phyloP scores from a whole-genome alignment of 768 basidiomycete genomes.

The Boletus huronensis region DNA sequence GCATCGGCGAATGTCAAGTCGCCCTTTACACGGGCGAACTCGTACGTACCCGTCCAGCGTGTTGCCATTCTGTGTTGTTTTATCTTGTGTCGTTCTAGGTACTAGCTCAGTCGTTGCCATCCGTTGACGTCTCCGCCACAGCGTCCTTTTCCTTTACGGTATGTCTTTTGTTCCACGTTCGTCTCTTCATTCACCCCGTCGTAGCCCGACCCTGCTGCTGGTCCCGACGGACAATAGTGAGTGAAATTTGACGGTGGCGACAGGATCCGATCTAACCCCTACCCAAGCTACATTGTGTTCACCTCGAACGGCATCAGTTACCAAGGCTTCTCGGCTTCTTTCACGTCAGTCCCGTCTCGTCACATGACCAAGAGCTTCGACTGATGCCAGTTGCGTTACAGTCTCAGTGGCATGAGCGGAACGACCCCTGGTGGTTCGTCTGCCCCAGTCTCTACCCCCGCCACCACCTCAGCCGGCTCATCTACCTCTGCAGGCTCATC shows the following conservation, averaged over 20 bases:
- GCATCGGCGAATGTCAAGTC: conserved; percentile 51
- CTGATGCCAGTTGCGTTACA: conserved; percentile 26
- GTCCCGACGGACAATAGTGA: conserved; percentile 56
- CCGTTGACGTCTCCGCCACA: conserved; percentile 49
- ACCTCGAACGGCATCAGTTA: conserved; percentile 38
- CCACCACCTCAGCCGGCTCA: conserved; percentile 10
- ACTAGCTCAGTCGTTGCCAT: conserved; percentile 54
- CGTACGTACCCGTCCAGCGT: conserved; percentile 35
- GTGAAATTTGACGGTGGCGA: conserved; percentile 17
- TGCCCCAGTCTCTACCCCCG: neutral
- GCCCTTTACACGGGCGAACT: conserved; percentile 56
- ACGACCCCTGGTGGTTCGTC: conserved; percentile 33
- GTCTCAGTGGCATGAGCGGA: conserved; percentile 58
- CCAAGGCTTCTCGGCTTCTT: conserved; percentile 49
- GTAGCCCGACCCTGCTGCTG: conserved; percentile 55
- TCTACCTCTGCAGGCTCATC: conserved; percentile 15
- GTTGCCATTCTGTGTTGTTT: neutral
- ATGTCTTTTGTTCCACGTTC: conserved; percentile 11
- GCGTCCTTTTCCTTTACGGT: conserved; percentile 58
- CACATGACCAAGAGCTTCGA: neutral
- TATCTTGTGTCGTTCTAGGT: conserved; percentile 32
- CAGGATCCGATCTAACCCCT: conserved; percentile 1
- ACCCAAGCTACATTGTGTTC: conserved; percentile 59
- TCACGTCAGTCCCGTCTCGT: conserved; percentile 41
- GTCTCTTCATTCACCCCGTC: neutral